A percentile compares a stretch with the other conserved stretches of the same genome.
Evolutionary conservation across 805 yeast species (phyloP).

Genomic region (Sporopachydermia quercuum): DNA sequence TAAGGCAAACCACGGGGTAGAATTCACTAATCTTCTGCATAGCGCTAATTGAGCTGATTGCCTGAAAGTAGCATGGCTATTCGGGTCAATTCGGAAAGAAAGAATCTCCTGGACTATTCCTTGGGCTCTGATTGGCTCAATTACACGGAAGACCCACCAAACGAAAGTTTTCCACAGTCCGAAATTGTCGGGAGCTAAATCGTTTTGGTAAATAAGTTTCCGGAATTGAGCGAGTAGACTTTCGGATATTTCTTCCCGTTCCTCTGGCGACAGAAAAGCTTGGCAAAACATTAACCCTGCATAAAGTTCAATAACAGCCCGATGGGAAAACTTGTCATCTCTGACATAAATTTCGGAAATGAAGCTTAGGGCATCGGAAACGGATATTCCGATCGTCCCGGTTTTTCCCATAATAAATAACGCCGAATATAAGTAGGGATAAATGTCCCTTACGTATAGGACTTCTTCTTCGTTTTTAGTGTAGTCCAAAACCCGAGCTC

Average conservation of each 20-base stretch:
- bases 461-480: background rate
- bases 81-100: conserved; percentile 30
- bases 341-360: conserved; percentile 36
- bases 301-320: conserved; percentile 56
- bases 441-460: background rate
- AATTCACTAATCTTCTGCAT: conserved; percentile 32
- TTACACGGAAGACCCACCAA: conserved; percentile 57
- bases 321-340: conserved; percentile 64
- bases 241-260: conserved; percentile 32
- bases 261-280: conserved; percentile 5
- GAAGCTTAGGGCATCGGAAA: conserved; percentile 12
- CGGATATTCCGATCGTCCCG: background rate
- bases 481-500: background rate
- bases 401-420: background rate
- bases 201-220: conserved; percentile 33
- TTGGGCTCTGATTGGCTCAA: conserved; percentile 55
- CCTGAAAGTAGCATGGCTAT: conserved; percentile 46
- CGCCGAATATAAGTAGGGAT: conserved; percentile 1
- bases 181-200: conserved; percentile 58
- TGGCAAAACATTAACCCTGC: conserved; percentile 40
- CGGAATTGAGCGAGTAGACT: conserved; percentile 22
- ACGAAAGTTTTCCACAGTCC: conserved; percentile 63
- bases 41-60: conserved; percentile 48
- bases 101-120: conserved; percentile 30
- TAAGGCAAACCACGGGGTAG: conserved; percentile 41